These are phyloP conservation scores for Russula earlei DNA, from an alignment of 768 basidiomycete genomes.

Conservation along the genomic window DNA sequence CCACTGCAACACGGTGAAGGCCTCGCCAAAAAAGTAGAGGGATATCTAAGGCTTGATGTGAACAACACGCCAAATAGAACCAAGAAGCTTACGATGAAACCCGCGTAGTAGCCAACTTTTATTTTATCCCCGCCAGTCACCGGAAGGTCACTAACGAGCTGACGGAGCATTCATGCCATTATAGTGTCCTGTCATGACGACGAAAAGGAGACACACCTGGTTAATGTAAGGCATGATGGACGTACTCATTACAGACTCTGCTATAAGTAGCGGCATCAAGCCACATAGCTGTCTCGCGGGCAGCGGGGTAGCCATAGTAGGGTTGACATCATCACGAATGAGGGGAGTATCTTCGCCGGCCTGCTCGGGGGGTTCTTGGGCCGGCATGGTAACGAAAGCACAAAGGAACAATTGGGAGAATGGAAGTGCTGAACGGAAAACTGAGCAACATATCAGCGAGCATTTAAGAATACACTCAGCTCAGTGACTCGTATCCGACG, in stretches of 20 bases:
- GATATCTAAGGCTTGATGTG: slow-evolving; percentile 31
- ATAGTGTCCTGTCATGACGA: not conserved
- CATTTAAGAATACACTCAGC: no score
- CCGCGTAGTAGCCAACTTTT: not conserved
- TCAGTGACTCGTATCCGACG: no score
- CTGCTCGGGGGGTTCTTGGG: not conserved
- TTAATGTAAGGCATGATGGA: not conserved
- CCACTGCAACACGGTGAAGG: slow-evolving; percentile 39
- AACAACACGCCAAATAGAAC: not conserved
- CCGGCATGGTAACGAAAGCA: no score
- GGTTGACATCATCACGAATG: not conserved
- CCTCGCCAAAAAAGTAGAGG: slow-evolving; percentile 38
- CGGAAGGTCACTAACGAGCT: not conserved
- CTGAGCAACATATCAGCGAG: no score
- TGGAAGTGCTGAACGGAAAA: no score
- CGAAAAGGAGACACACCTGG: not conserved
- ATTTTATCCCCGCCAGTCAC: not conserved
- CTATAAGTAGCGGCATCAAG: not conserved
- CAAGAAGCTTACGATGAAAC: not conserved
- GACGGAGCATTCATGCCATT: not conserved
- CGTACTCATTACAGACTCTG: not conserved
- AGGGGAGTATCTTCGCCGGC: not conserved
- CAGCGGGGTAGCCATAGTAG: not conserved
- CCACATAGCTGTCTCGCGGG: not conserved
- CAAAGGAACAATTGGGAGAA: no score